These are phyloP conservation scores for Nothophoma quercina DNA, from an alignment of 2,329 filamentous ascomycete species.

Conservation along the genomic window DNA sequence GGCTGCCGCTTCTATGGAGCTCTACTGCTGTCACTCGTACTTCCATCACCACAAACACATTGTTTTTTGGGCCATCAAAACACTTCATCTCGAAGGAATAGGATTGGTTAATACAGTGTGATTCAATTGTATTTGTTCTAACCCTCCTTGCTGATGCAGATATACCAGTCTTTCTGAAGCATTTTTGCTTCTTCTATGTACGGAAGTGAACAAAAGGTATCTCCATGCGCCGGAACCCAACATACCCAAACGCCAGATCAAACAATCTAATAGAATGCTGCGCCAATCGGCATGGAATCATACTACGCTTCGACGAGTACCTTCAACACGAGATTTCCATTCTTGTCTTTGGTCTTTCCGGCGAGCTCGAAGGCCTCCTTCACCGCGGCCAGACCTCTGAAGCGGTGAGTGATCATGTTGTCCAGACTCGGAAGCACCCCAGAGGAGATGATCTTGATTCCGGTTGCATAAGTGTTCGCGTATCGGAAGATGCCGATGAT, in stretches of 20 bases:
- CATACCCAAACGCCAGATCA: conserved; percentile 5
- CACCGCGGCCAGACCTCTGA: conserved; percentile 56
- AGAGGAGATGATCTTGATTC: conserved; percentile 60
- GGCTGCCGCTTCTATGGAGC: too few relatives aligned
- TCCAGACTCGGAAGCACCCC: conserved; percentile 59
- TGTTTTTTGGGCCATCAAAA: too few relatives aligned
- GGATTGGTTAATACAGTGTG: too few relatives aligned
- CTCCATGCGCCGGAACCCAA: not conserved
- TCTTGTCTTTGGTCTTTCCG: conserved; percentile 59
- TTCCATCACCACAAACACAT: too few relatives aligned
- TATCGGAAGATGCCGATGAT: conserved; percentile 66
- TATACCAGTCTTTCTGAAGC: not conserved
- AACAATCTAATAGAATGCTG: not conserved
- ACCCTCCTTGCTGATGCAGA: not conserved
- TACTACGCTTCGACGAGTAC: conserved; percentile 50
- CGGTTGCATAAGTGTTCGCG: conserved; percentile 62
- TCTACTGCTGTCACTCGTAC: too few relatives aligned
- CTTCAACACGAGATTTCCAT: conserved; percentile 62
- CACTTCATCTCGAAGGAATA: too few relatives aligned
- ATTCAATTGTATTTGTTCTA: too few relatives aligned
- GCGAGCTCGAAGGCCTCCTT: conserved; percentile 61
- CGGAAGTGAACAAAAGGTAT: conserved; percentile 14
- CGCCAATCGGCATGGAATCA: not conserved
- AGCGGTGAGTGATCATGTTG: conserved; percentile 62
- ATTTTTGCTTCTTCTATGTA: not conserved